A percentile compares a stretch with the other conserved stretches of the same genome.
phyloP scores from a whole-genome alignment of 2,329 filamentous ascomycete species.

The Sphaerulina vaccinii region DNA sequence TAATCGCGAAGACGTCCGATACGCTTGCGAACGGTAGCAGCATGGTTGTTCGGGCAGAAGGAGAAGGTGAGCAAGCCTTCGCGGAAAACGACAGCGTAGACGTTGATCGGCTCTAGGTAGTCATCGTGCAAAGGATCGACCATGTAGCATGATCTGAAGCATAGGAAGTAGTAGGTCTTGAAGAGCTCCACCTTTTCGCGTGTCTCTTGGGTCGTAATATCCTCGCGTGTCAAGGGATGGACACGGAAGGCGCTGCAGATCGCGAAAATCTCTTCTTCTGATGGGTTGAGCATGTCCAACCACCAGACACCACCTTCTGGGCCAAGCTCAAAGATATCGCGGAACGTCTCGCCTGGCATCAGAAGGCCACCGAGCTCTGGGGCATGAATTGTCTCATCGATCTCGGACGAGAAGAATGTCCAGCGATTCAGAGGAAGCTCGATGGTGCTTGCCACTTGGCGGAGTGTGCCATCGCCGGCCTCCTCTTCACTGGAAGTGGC shows the following conservation, averaged over 20 bases:
- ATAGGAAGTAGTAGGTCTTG: constrained; percentile 96
- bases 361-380: constrained; percentile 84
- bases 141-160: constrained; percentile 90
- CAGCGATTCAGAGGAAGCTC: constrained; percentile 66
- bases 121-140: constrained; percentile 74
- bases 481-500: constrained; percentile 39
- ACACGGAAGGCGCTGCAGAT: constrained; percentile 94
- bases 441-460: constrained; percentile 26
- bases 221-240: constrained; percentile 91
- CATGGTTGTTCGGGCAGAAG: constrained; percentile 83
- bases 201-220: constrained; percentile 91
- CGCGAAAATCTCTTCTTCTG: constrained; percentile 79
- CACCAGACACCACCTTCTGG: constrained; percentile 89
- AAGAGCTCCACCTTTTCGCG: constrained; percentile 99
- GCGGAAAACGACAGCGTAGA: constrained; percentile 95
- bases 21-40: constrained; percentile 82
- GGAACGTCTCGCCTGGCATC: constrained; percentile 84
- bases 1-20: constrained; percentile 94
- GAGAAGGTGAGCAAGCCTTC: constrained; percentile 95
- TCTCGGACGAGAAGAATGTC: constrained; percentile 94
- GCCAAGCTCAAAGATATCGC: constrained; percentile 76
- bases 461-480: constrained; percentile 24
- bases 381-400: constrained; percentile 90
- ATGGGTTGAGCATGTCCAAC: constrained; percentile 90
- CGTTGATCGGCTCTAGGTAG: constrained; percentile 91